These are phyloP conservation scores for Termitomyces sp. DNA, from an alignment of 768 basidiomycete species.

Conservation along the genomic window DNA sequence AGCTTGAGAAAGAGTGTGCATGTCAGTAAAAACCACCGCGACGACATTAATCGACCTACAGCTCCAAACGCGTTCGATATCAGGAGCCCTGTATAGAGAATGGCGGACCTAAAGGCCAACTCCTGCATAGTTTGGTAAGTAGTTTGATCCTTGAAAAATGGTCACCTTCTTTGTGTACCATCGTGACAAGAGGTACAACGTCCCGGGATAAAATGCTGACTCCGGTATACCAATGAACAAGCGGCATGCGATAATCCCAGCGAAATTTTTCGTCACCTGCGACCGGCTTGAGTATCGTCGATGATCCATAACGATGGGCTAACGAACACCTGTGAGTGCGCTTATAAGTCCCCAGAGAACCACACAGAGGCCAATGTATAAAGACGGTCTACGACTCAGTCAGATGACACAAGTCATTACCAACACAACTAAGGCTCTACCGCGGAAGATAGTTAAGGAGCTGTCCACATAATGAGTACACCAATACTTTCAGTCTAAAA, in stretches of 20 bases:
- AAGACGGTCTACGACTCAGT: slow-evolving; percentile 40
- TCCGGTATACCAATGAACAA: slow-evolving; percentile 63
- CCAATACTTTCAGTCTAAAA: neutral
- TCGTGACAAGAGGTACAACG: slow-evolving; percentile 40
- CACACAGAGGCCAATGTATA: slow-evolving; percentile 58
- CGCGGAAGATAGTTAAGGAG: slow-evolving; percentile 50
- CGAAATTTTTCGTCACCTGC: slow-evolving; percentile 49
- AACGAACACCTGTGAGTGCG: slow-evolving; percentile 52
- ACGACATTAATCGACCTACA: slow-evolving; percentile 27
- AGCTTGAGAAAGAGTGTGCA: slow-evolving; percentile 29
- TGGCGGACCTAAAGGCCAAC: slow-evolving; percentile 58
- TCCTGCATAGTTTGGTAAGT: slow-evolving; percentile 34
- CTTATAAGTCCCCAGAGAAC: slow-evolving; percentile 61
- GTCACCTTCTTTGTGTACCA: slow-evolving; percentile 55
- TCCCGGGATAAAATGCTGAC: slow-evolving; percentile 63
- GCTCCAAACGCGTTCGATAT: slow-evolving; percentile 66
- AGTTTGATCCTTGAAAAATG: neutral
- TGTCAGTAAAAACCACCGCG: neutral
- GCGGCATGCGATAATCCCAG: slow-evolving; percentile 51
- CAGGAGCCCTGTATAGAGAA: slow-evolving; percentile 54
- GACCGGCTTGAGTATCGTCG: neutral
- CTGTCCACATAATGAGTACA: slow-evolving; percentile 20
- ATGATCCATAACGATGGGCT: neutral
- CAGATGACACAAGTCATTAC: neutral
- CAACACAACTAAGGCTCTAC: slow-evolving; percentile 21